These are phyloP conservation scores for Martensiomyces pterosporus DNA, from an alignment of 192 early-diverging fungal genomes.

Conservation along the genomic window DNA sequence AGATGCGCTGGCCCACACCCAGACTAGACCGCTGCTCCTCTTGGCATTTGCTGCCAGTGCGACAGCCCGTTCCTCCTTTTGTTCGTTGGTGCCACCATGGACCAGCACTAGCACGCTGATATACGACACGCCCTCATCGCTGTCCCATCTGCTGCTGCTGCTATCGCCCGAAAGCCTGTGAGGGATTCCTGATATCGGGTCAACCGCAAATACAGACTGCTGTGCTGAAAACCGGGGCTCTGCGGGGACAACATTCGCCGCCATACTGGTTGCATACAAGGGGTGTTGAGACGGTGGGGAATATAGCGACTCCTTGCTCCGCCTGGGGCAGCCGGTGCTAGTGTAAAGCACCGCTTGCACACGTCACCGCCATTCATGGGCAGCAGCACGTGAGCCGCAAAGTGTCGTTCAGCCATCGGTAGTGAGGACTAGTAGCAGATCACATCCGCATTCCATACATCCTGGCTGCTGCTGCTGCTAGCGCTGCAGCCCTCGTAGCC, in stretches of 20 bases:
- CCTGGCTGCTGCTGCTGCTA: too few relatives aligned
- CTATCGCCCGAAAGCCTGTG: conserved; percentile 6
- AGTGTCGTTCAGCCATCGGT: too few relatives aligned
- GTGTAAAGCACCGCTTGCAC: too few relatives aligned
- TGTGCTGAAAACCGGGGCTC: conserved; percentile 26
- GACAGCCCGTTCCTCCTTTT: too few relatives aligned
- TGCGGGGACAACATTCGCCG: conserved; percentile 21
- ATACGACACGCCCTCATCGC: conserved; percentile 21
- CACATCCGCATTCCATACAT: too few relatives aligned
- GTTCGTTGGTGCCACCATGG: conserved; percentile 9
- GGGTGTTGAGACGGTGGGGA: too few relatives aligned
- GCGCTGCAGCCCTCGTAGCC: too few relatives aligned
- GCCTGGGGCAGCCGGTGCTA: too few relatives aligned
- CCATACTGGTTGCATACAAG: conserved; percentile 6
- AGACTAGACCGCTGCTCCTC: conserved; percentile 28
- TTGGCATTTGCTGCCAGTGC: background rate
- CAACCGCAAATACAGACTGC: conserved; percentile 29
- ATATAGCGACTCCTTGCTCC: too few relatives aligned
- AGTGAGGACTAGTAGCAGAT: too few relatives aligned
- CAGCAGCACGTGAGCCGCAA: too few relatives aligned
- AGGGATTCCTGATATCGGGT: conserved; percentile 15
- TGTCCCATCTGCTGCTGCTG: background rate
- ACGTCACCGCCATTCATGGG: too few relatives aligned
- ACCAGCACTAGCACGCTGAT: conserved; percentile 33
- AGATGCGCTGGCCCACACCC: conserved; percentile 39